Evolutionary conservation across 2,329 filamentous ascomycete genomes (phyloP), one percentile per base, ranked within the genome.

Genomic region (Cytospora mali): DNA sequence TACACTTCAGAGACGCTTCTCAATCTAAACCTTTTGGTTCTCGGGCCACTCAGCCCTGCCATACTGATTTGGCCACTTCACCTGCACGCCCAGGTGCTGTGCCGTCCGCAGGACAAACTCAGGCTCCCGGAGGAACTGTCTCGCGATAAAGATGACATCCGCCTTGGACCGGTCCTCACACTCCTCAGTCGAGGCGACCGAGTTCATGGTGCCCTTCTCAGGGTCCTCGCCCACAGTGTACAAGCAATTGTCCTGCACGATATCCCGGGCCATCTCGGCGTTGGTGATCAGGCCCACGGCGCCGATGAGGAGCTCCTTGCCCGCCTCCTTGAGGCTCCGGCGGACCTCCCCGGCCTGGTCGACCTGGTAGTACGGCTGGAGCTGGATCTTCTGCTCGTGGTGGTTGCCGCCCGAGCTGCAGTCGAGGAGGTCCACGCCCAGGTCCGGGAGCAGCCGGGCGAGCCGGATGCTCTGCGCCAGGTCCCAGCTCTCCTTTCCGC

Each of bases 401-500:
- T 87, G 84, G 72, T 91, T 90, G 46, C 91, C 93, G 35, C 88
- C 92, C 1, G 87, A 88, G 69, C 88, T 92, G 62, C 96, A 86
- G 73, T 97, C 93, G 31, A 97, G 81, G 18, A 96, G 79, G 73
- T 97, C 93, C 50, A 97, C 83, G 31, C 93, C 93, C 14, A 82
- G 79, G 0, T 83, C 84, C 0, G 91, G 89, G 1, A 97, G 83
- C 11, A 89, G 78, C 71, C 84, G 82, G 16, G 91, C 90, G 3
- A 95, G 84, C 59, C 76, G 78, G 66, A 90, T 84, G 63, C 75
- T 90, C 67, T 93, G 83, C 50, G 88, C 83, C n/a, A 88, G 69
- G 5, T 85, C 88, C 92, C 92, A 96, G 27, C 78, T 81, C 7
- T 77, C 75, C 66, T 76, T 68, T 55, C 70, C 74, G 6, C 72